Evolutionary conservation across 495 filamentous ascomycete genomes (phyloP).

Genomic region (Xylaria flabelliformis): DNA sequence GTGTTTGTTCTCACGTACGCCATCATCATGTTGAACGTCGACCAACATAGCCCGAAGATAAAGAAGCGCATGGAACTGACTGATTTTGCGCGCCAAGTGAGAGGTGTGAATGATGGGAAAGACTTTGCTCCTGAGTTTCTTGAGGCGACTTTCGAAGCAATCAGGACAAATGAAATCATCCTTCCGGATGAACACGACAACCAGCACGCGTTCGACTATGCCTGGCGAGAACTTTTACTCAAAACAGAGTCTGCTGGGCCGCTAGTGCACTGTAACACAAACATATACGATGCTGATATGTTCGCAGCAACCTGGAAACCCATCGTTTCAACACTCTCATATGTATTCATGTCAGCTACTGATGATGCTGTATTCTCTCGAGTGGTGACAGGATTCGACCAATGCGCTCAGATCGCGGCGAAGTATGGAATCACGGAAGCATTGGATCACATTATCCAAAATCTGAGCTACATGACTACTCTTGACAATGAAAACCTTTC

Average conservation of each 20-base stretch:
- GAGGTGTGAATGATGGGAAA: slow-evolving; percentile 83
- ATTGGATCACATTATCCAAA: slow-evolving; percentile 88
- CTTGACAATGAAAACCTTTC: slow-evolving; percentile 75
- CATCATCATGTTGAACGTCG: slow-evolving; percentile 94
- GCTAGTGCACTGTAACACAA: slow-evolving; percentile 83
- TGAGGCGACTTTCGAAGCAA: slow-evolving; percentile 86
- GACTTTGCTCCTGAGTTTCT: slow-evolving; percentile 89
- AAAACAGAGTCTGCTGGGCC: slow-evolving; percentile 80
- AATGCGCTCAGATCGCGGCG: slow-evolving; percentile 92
- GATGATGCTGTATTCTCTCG: slow-evolving; percentile 96
- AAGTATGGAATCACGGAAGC: slow-evolving; percentile 84
- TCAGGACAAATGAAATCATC: slow-evolving; percentile 93
- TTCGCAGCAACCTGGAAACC: slow-evolving; percentile 96
- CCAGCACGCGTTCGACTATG: slow-evolving; percentile 92
- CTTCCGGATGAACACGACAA: slow-evolving; percentile 97
- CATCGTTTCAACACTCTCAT: slow-evolving; percentile 91
- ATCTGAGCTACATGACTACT: slow-evolving; percentile 87
- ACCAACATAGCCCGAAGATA: slow-evolving; percentile 92
- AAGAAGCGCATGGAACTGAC: slow-evolving; percentile 84
- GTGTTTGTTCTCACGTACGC: slow-evolving; percentile 91
- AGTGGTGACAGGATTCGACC: slow-evolving; percentile 92
- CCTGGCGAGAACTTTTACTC: slow-evolving; percentile 91
- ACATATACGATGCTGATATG: slow-evolving; percentile 96
- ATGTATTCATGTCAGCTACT: slow-evolving; percentile 98
- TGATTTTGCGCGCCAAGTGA: slow-evolving; percentile 85